Percentiles rank a stretch among this genome's conserved stretches.
Conservation (phyloP, 495 filamentous ascomycete genomes). For the Neurospora sp. region DNA sequence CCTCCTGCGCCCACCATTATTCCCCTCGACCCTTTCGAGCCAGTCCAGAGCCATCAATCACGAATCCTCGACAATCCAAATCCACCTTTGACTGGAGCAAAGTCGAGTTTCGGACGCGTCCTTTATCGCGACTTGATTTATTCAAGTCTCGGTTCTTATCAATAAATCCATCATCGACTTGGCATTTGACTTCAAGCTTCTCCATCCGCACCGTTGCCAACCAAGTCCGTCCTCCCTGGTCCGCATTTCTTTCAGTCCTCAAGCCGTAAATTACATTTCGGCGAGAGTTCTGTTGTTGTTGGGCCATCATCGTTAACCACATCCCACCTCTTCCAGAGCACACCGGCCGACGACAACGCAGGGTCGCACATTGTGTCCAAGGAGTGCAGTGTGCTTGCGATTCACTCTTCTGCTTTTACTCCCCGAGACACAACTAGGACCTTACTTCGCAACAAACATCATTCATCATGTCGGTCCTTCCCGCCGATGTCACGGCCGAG, state of each 20-base stretch:
- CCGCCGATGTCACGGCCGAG: constrained; percentile 68
- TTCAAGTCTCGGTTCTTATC: neutral
- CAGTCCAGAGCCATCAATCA: neutral
- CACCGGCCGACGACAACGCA: neutral
- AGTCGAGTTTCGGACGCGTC: neutral
- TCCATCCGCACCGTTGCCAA: neutral
- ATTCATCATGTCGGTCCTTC: constrained; percentile 67
- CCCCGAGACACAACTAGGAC: neutral
- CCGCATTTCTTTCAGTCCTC: neutral
- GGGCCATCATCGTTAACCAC: neutral
- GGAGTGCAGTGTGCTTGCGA: neutral
- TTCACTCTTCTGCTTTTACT: neutral
- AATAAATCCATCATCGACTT: neutral
- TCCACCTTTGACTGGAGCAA: neutral
- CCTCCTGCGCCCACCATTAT: neutral
- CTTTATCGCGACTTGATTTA: neutral
- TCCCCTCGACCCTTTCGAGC: neutral
- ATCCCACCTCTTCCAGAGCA: neutral
- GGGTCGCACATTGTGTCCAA: neutral
- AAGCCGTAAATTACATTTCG: neutral
- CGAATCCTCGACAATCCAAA: neutral
- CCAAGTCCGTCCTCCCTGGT: neutral
- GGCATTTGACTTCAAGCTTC: neutral
- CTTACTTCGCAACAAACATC: neutral
- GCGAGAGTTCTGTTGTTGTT: neutral